phyloP scores from a whole-genome alignment of 305 asterid species.

The Fraxinus sp. region DNA sequence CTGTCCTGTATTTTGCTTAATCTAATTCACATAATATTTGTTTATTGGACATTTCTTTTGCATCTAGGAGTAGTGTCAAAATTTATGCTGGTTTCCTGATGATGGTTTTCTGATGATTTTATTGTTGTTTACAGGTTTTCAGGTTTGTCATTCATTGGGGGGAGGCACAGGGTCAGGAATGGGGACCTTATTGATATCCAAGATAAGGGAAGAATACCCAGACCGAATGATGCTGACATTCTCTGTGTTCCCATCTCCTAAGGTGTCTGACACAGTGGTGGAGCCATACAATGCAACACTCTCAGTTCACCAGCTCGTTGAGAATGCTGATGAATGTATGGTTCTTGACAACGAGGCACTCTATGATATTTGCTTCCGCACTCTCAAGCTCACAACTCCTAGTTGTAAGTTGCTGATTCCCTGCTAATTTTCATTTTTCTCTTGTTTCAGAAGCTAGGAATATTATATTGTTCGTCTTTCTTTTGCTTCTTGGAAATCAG shows the following conservation, averaged over 20 bases:
- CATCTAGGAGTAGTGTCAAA: background rate
- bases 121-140: background rate
- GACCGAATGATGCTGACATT: constrained; percentile 47
- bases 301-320: constrained; percentile 40
- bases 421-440: background rate
- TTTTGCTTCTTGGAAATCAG: background rate
- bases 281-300: constrained; percentile 43
- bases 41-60: background rate
- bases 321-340: constrained; percentile 37
- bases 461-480: background rate
- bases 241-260: constrained; percentile 41
- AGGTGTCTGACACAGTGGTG: constrained; percentile 41
- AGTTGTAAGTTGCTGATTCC: constrained; percentile 31
- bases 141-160: constrained; percentile 45
- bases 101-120: background rate
- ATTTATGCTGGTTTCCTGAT: background rate
- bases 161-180: constrained; percentile 48
- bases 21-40: background rate
- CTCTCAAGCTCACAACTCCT: constrained; percentile 41
- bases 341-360: constrained; percentile 11
- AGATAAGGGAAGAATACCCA: constrained; percentile 45
- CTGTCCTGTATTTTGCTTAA: background rate
- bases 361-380: constrained; percentile 39
- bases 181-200: constrained; percentile 44
- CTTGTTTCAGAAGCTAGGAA: background rate